Percentiles rank a stretch among this genome's conserved stretches.
These are phyloP conservation scores for Eucalyptus coolabah DNA, from an alignment of 345 rosid genomes.

Conservation along the genomic window DNA sequence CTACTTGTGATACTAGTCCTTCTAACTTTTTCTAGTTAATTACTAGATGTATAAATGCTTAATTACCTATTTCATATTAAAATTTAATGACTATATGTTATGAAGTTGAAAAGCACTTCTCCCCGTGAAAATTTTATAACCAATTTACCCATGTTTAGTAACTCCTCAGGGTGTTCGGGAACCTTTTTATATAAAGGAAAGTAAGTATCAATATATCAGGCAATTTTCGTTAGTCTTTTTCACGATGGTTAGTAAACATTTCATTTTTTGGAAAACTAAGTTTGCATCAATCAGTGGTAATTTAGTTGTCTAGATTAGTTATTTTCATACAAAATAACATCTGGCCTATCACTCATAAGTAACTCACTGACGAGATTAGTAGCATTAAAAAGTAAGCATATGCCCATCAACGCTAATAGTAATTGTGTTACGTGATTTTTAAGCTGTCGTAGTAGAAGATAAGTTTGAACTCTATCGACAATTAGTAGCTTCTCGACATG, in stretches of 20 bases:
- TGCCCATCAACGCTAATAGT: background rate
- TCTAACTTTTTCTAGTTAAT: background rate
- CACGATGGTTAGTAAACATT: too few relatives aligned
- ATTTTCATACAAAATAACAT: background rate
- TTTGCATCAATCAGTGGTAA: background rate
- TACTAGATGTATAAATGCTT: background rate
- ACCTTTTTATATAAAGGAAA: too few relatives aligned
- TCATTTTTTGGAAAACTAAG: too few relatives aligned
- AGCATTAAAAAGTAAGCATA: background rate
- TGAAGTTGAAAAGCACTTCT: too few relatives aligned
- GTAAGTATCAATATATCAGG: too few relatives aligned
- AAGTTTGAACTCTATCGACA: background rate
- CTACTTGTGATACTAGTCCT: background rate
- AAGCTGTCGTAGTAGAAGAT: background rate
- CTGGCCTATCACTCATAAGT: background rate
- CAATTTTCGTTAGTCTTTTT: too few relatives aligned
- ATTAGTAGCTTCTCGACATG: background rate
- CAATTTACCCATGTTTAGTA: too few relatives aligned
- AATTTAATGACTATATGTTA: background rate
- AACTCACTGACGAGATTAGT: background rate
- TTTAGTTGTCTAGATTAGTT: background rate
- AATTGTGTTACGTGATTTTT: background rate
- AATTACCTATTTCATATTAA: background rate
- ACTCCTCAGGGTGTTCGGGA: too few relatives aligned
- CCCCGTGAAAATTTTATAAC: too few relatives aligned